phyloP scores from a whole-genome alignment of 495 filamentous ascomycete species.

The Penicillium diatomitis region DNA sequence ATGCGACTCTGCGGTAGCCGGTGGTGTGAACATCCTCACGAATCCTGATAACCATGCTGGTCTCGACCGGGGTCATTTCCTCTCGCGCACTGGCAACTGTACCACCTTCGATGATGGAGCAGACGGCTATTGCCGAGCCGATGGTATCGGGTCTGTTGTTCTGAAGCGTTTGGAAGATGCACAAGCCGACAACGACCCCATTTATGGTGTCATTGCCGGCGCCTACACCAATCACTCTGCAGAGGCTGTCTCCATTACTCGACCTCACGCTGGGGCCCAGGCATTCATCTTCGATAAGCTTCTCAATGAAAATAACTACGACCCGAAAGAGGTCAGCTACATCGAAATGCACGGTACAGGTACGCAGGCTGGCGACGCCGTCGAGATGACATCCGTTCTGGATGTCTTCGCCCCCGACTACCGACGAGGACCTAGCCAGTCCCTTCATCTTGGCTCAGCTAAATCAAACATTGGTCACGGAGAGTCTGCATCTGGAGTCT shows the following conservation, averaged over 20 bases:
- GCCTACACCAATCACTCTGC: conserved; percentile 69
- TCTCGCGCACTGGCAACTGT: conserved; percentile 70
- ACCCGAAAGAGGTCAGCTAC: conserved; percentile 68
- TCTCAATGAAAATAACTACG: conserved; percentile 57
- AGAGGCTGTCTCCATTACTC: conserved; percentile 72
- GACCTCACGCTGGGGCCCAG: conserved; percentile 68
- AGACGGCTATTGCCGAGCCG: conserved; percentile 71
- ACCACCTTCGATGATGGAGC: conserved; percentile 71
- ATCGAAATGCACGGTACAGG: conserved; percentile 90
- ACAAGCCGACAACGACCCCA: conserved; percentile 60
- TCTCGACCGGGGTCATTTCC: conserved; percentile 73
- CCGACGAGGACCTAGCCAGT: conserved; percentile 57
- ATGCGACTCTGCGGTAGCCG: conserved; percentile 76
- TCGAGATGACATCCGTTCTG: conserved; percentile 70
- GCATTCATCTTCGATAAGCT: conserved; percentile 59
- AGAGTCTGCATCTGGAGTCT: conserved; percentile 79
- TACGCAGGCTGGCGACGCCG: conserved; percentile 72
- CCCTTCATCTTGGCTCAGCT: conserved; percentile 72
- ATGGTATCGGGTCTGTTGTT: conserved; percentile 61
- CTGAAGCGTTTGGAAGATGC: conserved; percentile 72
- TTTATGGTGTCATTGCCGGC: conserved; percentile 58
- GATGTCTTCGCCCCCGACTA: conserved; percentile 68
- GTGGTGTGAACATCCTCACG: conserved; percentile 72
- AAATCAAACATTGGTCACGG: conserved; percentile 90
- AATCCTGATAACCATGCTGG: conserved; percentile 82